A percentile compares a stretch with the other conserved stretches of the same genome.
These are phyloP conservation scores for Microstegium vimineum DNA, from an alignment of 176 grass and related monocot species.

Conservation along the genomic window DNA sequence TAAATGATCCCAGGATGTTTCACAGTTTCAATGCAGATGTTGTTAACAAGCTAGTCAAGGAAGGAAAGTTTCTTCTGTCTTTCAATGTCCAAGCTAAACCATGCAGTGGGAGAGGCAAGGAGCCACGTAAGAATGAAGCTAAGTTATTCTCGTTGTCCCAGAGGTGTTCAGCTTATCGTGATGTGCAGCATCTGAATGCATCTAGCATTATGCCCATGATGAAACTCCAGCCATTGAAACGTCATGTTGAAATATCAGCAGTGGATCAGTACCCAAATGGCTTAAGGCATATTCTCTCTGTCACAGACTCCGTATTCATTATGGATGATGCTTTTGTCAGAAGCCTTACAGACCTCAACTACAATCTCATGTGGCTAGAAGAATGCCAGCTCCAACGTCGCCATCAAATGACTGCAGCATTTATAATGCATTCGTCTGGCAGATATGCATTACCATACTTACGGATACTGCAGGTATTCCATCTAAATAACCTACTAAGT, in stretches of 20 bases:
- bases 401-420: too few relatives aligned
- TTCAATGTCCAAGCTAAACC: neutral
- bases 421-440: fast-evolving
- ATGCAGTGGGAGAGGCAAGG: neutral
- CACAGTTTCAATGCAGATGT: neutral
- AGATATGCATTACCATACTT: too few relatives aligned
- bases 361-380: too few relatives aligned
- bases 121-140: neutral
- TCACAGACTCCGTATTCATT: too few relatives aligned
- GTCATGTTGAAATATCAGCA: neutral
- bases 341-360: too few relatives aligned
- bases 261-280: neutral
- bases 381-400: too few relatives aligned
- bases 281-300: neutral
- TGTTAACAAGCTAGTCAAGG: neutral
- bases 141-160: too few relatives aligned
- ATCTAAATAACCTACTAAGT: too few relatives aligned
- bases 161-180: neutral
- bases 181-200: neutral
- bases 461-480: too few relatives aligned
- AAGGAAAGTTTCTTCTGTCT: neutral
- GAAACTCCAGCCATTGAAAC: neutral
- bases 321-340: too few relatives aligned
- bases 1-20: neutral
- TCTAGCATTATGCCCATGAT: neutral